Conservation (phyloP, 2,329 filamentous ascomycete species). For the Pseudopithomyces chartarum region DNA sequence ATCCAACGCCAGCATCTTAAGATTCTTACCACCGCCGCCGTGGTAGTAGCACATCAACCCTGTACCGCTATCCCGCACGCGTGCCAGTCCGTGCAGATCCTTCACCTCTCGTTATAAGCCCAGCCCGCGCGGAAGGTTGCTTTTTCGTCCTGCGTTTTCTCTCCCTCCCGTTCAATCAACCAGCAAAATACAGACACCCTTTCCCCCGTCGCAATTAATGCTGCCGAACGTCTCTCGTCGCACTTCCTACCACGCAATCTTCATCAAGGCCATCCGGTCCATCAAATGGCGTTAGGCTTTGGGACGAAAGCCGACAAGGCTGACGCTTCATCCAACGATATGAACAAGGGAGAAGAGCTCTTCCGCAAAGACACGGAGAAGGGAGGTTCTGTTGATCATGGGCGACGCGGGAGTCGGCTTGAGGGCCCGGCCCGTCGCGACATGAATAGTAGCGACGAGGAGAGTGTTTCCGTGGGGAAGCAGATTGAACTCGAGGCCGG, state of each 20-base stretch:
- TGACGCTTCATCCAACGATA: slow-evolving; percentile 16
- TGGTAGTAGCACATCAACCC: not conserved
- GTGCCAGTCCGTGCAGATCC: slow-evolving; percentile 1
- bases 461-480: slow-evolving; percentile 57
- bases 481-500: slow-evolving; percentile 79
- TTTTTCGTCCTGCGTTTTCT: not conserved
- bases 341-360: slow-evolving; percentile 11
- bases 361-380: slow-evolving; percentile 37
- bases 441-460: slow-evolving; percentile 43
- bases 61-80: slow-evolving; percentile 3
- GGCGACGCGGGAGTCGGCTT: slow-evolving; percentile 49
- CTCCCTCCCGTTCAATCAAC: not conserved
- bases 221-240: slow-evolving; percentile 37
- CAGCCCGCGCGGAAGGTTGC: not conserved
- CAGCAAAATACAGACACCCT: not conserved
- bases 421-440: slow-evolving; percentile 37
- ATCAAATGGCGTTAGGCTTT: slow-evolving; percentile 58
- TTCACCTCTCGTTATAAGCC: not conserved
- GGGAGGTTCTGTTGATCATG: slow-evolving; percentile 17
- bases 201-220: slow-evolving; percentile 41
- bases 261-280: slow-evolving; percentile 52
- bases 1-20: not conserved
- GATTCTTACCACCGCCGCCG: not conserved
- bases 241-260: slow-evolving; percentile 46
- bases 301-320: slow-evolving; percentile 25